A percentile compares a stretch with the other conserved stretches of the same genome.
These are phyloP conservation scores for Cucumis cinereus DNA, from an alignment of 306 rosid genomes.

Conservation along the genomic window DNA sequence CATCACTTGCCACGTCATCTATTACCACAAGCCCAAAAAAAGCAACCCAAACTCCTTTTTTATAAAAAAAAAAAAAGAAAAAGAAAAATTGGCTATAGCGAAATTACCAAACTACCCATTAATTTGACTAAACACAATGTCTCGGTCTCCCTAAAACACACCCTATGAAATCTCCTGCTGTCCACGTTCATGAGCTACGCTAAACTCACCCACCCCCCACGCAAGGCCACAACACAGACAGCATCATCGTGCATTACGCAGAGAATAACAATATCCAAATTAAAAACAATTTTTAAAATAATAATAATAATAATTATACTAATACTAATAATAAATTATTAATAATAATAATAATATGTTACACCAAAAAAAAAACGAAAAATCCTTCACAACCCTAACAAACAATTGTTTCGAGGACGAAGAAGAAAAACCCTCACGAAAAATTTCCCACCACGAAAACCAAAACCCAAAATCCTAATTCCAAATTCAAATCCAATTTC, in stretches of 20 bases:
- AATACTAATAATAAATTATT: background rate
- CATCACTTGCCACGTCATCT: conserved; percentile 5
- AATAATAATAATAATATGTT: background rate
- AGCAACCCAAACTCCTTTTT: background rate
- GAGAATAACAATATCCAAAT: background rate
- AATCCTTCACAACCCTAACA: conserved; percentile 1
- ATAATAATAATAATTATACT: background rate
- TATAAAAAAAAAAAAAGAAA: background rate
- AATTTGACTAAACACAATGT: conserved; percentile 3
- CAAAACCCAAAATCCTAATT: background rate
- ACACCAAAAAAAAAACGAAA: background rate
- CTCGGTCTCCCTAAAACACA: conserved; percentile 4
- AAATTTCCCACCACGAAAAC: background rate
- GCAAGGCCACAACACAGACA: conserved; percentile 5
- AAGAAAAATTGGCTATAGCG: background rate
- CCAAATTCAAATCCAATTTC: background rate
- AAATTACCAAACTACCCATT: conserved; percentile 1
- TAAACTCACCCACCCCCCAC: background rate
- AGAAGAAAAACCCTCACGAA: background rate
- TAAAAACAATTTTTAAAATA: background rate
- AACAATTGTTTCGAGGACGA: background rate
- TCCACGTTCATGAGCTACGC: conserved; percentile 6
- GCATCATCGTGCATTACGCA: conserved; percentile 3
- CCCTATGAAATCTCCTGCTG: conserved; percentile 9
- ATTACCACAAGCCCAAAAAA: background rate